Evolutionary conservation across 1,284 basidiomycete species (phyloP).

Genomic region (Rhodofomes roseus): DNA sequence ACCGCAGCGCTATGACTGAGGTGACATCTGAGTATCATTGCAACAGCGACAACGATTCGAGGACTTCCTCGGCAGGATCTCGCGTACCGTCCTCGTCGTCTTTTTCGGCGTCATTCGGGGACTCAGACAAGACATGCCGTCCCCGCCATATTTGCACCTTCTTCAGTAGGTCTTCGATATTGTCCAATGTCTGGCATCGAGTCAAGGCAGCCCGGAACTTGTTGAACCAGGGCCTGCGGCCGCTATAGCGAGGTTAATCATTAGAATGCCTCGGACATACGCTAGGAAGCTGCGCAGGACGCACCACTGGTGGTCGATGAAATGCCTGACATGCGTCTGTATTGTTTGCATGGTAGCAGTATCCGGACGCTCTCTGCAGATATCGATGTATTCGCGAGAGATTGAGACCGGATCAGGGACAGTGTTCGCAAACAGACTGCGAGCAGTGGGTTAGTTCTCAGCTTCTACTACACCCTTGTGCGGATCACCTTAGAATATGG

Average conservation of each 20-base stretch:
- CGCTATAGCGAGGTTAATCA: slow-evolving; percentile 26
- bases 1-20: background rate
- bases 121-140: slow-evolving; percentile 13
- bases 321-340: slow-evolving; percentile 57
- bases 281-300: slow-evolving; percentile 16
- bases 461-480: slow-evolving; percentile 14
- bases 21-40: background rate
- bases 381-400: slow-evolving; percentile 57
- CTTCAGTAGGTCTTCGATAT: slow-evolving; percentile 42
- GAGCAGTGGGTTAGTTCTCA: background rate
- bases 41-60: slow-evolving; percentile 2
- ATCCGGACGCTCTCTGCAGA: slow-evolving; percentile 46
- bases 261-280: background rate
- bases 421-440: slow-evolving; percentile 48
- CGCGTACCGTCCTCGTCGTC: slow-evolving; percentile 4
- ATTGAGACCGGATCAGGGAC: slow-evolving; percentile 59
- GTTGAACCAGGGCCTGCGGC: slow-evolving; percentile 50
- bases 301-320: slow-evolving; percentile 63
- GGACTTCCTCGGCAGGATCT: background rate
- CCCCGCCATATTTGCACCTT: slow-evolving; percentile 54
- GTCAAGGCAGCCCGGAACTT: slow-evolving; percentile 48
- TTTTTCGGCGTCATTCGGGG: background rate
- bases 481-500: background rate
- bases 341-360: slow-evolving; percentile 45
- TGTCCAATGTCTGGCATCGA: slow-evolving; percentile 39